A percentile compares a stretch with the other conserved stretches of the same genome.
phyloP scores from a whole-genome alignment of 768 basidiomycete species.

The Exidia glandulosa region DNA sequence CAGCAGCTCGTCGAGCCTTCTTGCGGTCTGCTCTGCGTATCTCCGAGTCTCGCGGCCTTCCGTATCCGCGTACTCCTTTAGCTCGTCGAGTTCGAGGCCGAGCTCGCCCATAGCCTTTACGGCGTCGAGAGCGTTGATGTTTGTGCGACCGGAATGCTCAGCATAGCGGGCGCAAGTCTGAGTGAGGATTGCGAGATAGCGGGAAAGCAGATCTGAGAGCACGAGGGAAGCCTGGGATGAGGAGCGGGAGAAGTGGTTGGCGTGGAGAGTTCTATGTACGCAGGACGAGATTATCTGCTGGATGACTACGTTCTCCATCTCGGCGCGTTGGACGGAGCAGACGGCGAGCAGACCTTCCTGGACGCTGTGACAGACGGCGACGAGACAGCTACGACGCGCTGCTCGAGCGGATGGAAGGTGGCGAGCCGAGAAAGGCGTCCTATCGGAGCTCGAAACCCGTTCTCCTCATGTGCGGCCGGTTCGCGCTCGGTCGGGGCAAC shows the following conservation, averaged over 20 bases:
- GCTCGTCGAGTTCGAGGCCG: slow-evolving; percentile 59
- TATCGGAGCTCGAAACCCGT: neutral
- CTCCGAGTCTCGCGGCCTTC: slow-evolving; percentile 45
- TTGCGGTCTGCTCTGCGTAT: slow-evolving; percentile 50
- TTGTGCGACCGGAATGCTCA: slow-evolving; percentile 58
- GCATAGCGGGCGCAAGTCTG: slow-evolving; percentile 63
- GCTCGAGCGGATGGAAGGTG: too few species aligned
- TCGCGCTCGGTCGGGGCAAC: slow-evolving; percentile 26
- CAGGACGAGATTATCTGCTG: neutral
- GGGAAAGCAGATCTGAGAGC: slow-evolving; percentile 64
- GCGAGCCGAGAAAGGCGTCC: too few species aligned
- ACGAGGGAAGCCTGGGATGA: slow-evolving; percentile 61
- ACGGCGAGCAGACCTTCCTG: neutral
- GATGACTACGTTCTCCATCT: neutral
- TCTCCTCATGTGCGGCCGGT: slow-evolving; percentile 52
- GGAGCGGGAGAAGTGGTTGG: slow-evolving; percentile 64
- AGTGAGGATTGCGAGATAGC: slow-evolving; percentile 58
- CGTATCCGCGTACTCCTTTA: slow-evolving; percentile 50
- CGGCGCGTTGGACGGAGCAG: neutral
- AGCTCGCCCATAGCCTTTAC: slow-evolving; percentile 61
- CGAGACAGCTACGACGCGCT: too few species aligned
- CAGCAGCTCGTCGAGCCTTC: slow-evolving; percentile 59
- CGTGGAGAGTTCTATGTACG: slow-evolving; percentile 47
- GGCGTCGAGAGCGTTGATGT: slow-evolving; percentile 48
- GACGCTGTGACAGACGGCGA: too few species aligned